Percentiles rank a stretch among this genome's conserved stretches.
Conservation (phyloP, 1,284 basidiomycete genomes). For the Cryptococcus hybrid region DNA sequence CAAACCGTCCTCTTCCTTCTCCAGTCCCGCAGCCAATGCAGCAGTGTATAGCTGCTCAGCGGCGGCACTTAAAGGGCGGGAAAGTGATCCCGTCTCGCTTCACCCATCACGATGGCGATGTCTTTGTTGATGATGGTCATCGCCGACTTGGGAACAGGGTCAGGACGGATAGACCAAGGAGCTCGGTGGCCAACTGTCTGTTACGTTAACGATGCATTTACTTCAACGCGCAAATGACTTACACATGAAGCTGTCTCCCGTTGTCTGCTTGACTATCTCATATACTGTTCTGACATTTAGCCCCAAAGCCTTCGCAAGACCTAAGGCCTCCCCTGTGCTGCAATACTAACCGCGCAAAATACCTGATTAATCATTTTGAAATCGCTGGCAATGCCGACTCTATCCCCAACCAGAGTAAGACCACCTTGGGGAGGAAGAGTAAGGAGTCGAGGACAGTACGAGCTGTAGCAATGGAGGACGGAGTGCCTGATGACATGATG, state of each 20-base stretch:
- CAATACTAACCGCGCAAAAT: constrained; percentile 38
- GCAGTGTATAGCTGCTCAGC: constrained; percentile 40
- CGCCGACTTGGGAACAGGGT: constrained; percentile 37
- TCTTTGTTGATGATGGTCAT: constrained; percentile 47
- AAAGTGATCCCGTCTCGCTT: constrained; percentile 30
- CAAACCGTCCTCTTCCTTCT: constrained; percentile 31
- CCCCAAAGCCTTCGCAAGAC: constrained; percentile 41
- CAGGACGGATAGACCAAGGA: constrained; percentile 34
- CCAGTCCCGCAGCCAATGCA: constrained; percentile 32
- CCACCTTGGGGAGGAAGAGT: constrained; percentile 33
- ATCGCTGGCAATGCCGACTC: constrained; percentile 32
- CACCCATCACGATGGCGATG: constrained; percentile 43
- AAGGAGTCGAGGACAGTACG: constrained; percentile 35
- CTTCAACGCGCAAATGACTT: constrained; percentile 6
- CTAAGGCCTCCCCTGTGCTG: constrained; percentile 39
- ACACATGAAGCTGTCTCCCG: constrained; percentile 49
- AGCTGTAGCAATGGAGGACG: constrained; percentile 23
- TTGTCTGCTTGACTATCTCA: constrained; percentile 34
- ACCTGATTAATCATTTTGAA: constrained; percentile 48
- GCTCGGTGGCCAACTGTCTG: constrained; percentile 34
- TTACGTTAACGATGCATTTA: not conserved
- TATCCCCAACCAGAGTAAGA: constrained; percentile 30
- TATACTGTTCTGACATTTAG: constrained; percentile 40
- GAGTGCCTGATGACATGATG: constrained; percentile 45
- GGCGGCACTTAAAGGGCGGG: constrained; percentile 31